Conservation (phyloP, 257 asterid genomes). For the Primulina huaijiensis region DNA sequence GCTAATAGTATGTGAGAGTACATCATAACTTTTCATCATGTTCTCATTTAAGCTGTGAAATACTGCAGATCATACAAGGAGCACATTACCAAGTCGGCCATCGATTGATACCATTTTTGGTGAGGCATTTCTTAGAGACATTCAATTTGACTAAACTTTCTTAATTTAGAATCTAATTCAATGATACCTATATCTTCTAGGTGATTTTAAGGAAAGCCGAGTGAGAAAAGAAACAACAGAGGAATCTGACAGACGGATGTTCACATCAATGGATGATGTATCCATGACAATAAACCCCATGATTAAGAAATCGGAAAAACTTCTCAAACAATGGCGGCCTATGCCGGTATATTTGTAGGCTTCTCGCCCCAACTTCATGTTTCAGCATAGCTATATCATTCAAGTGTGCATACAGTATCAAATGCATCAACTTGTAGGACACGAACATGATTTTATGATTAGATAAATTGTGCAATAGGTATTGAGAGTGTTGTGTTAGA, state of each 20-base stretch:
- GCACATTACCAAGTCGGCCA: slow-evolving; percentile 57
- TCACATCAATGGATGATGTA: slow-evolving; percentile 56
- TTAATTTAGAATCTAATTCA: slow-evolving; percentile 15
- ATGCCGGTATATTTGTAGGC: slow-evolving; percentile 79
- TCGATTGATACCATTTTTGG: slow-evolving; percentile 63
- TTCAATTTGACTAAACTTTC: background rate
- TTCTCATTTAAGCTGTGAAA: slow-evolving; percentile 4
- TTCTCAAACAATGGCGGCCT: slow-evolving; percentile 43
- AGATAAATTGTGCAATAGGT: slow-evolving; percentile 35
- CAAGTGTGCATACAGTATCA: slow-evolving; percentile 42
- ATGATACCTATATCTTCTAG: slow-evolving; percentile 27
- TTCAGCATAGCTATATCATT: slow-evolving; percentile 32
- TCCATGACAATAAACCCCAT: slow-evolving; percentile 34
- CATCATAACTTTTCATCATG: background rate
- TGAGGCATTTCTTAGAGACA: slow-evolving; percentile 26
- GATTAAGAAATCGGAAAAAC: slow-evolving; percentile 22
- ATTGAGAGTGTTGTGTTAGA: slow-evolving; percentile 32
- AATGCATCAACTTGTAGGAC: slow-evolving; percentile 32
- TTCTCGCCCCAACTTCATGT: slow-evolving; percentile 40
- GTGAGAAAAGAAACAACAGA: slow-evolving; percentile 35
- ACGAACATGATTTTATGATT: slow-evolving; percentile 13
- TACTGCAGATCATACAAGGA: slow-evolving; percentile 52
- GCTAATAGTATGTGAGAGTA: background rate
- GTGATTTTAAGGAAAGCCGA: slow-evolving; percentile 38
- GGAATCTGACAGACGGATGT: slow-evolving; percentile 56